Percentiles rank a stretch among this genome's conserved stretches.
Conservation (phyloP, 805 yeast species). For the Candida glaebosa region DNA sequence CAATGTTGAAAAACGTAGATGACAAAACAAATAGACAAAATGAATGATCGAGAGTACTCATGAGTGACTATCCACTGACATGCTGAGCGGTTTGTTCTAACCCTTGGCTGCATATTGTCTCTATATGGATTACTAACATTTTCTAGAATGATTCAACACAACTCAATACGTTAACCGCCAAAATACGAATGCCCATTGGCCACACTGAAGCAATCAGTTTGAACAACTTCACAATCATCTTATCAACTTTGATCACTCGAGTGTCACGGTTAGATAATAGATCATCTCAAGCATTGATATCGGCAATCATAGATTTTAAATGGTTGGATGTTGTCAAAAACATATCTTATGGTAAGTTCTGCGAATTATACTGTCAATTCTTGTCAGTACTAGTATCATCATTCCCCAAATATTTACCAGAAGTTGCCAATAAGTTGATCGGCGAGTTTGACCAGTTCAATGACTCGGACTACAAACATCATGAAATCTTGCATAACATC, state of each 20-base stretch:
- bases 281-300: constrained; percentile 49
- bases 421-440: constrained; percentile 69
- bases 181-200: constrained; percentile 50
- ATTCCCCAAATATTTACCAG: constrained; percentile 86
- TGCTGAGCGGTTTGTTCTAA: too few relatives aligned
- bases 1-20: not conserved
- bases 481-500: constrained; percentile 60
- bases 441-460: constrained; percentile 45
- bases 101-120: too few relatives aligned
- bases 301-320: constrained; percentile 57
- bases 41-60: too few relatives aligned
- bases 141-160: constrained; percentile 46
- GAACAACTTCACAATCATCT: constrained; percentile 50
- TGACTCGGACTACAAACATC: constrained; percentile 34
- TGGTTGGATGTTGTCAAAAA: constrained; percentile 51
- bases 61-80: too few relatives aligned
- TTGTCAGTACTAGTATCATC: constrained; percentile 76
- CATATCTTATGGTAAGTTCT: constrained; percentile 25
- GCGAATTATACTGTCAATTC: constrained; percentile 63
- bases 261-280: constrained; percentile 64
- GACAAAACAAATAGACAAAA: too few relatives aligned
- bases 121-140: constrained; percentile 24
- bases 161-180: constrained; percentile 57
- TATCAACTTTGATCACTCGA: constrained; percentile 59
- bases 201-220: constrained; percentile 54